A percentile compares a stretch with the other conserved stretches of the same genome.
Conservation (phyloP, 2,329 filamentous ascomycete genomes). For the Arthroderma uncinatum region DNA sequence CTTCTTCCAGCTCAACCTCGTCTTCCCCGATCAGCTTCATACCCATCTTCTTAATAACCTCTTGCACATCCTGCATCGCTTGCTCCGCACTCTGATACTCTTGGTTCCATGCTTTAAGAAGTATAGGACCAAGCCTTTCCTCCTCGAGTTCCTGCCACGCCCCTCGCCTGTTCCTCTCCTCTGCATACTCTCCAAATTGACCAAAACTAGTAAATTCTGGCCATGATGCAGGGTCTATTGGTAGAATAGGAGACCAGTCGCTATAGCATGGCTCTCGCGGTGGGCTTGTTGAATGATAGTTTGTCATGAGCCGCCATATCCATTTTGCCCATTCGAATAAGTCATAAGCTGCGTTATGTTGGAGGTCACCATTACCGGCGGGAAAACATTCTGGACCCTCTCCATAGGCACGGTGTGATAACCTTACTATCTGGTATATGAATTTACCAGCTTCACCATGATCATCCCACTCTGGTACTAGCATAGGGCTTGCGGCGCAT, state of each 20-base stretch:
- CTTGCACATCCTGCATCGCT: slow-evolving; percentile 7
- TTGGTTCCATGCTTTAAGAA: slow-evolving; percentile 8
- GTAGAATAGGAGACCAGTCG: neutral
- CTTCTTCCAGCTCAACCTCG: slow-evolving; percentile 4
- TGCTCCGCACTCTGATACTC: slow-evolving; percentile 8
- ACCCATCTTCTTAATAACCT: slow-evolving; percentile 5
- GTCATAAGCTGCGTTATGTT: neutral
- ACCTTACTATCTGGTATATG: neutral
- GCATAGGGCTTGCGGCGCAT: neutral
- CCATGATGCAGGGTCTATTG: slow-evolving; percentile 1
- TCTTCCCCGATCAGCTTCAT: slow-evolving; percentile 9
- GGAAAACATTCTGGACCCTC: neutral
- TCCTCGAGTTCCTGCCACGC: slow-evolving; percentile 5
- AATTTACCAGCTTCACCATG: neutral
- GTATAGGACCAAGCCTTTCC: slow-evolving; percentile 5
- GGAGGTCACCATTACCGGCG: neutral
- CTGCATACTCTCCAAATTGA: neutral
- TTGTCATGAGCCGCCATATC: slow-evolving; percentile 9
- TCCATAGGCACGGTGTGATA: neutral
- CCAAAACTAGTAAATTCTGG: neutral
- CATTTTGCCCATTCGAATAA: slow-evolving; percentile 7
- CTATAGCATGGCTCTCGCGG: neutral
- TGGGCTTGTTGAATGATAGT: neutral
- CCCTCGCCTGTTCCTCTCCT: neutral
- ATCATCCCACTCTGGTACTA: neutral